Conservation (phyloP, 306 rosid species). For the peach (Prunus persica) region DNA sequence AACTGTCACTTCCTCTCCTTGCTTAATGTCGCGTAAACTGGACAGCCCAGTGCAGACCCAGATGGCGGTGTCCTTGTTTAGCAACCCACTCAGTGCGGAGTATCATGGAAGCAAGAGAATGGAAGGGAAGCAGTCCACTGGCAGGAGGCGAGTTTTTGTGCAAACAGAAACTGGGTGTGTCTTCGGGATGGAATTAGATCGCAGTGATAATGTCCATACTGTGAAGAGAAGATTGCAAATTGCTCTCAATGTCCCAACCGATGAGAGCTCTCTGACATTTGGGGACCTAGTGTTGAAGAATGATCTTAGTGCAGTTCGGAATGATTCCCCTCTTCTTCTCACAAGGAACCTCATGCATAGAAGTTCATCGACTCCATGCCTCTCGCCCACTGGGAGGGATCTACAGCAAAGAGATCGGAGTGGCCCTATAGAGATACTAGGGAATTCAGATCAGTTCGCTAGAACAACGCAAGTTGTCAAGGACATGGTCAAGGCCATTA, state of each 20-base stretch:
- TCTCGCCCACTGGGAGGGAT: conserved; percentile 88
- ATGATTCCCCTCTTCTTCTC: conserved; percentile 81
- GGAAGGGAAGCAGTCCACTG: conserved; percentile 60
- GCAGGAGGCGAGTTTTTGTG: conserved; percentile 79
- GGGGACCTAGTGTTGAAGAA: conserved; percentile 89
- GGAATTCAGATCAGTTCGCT: conserved; percentile 52
- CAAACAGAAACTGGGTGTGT: conserved; percentile 94
- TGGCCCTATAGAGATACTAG: conserved; percentile 84
- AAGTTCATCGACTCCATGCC: conserved; percentile 96
- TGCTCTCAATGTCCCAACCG: conserved; percentile 84
- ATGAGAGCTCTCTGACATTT: conserved; percentile 82
- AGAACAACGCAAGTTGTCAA: conserved; percentile 46
- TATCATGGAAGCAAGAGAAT: conserved; percentile 54
- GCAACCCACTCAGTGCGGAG: conserved; percentile 57
- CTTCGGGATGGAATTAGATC: conserved; percentile 85
- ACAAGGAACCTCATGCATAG: conserved; percentile 76
- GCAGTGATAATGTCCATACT: conserved; percentile 85
- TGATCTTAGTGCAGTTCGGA: conserved; percentile 77
- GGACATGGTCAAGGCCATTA: conserved; percentile 69
- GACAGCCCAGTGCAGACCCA: conserved; percentile 97
- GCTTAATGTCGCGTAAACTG: conserved; percentile 71
- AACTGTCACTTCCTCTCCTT: conserved; percentile 15
- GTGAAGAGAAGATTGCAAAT: conserved; percentile 94
- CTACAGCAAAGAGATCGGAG: conserved; percentile 77
- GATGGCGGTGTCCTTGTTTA: conserved; percentile 81